Conservation (phyloP, 2,329 filamentous ascomycete genomes). For the Phaeosphaeriaceae sp. region DNA sequence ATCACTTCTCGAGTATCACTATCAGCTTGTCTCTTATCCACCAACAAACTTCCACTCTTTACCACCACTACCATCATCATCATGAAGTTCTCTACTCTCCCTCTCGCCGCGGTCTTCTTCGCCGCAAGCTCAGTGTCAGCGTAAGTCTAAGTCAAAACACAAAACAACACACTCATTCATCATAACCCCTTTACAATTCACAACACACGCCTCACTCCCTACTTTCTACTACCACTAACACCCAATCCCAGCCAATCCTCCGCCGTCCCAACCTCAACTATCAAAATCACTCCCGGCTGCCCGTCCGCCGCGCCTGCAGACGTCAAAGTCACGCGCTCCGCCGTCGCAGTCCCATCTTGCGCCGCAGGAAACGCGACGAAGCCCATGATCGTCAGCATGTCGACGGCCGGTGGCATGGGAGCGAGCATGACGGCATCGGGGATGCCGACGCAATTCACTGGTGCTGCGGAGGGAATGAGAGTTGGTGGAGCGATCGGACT, state of each 20-base stretch:
- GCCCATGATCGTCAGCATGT: constrained; percentile 21
- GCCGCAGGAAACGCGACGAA: constrained; percentile 26
- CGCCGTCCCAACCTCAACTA: constrained; percentile 13
- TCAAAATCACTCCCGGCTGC: constrained; percentile 23
- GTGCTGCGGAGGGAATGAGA: constrained; percentile 6
- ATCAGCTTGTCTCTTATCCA: no score
- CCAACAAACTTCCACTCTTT: neutral
- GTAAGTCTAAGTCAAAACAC: no score
- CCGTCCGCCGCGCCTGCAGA: constrained; percentile 21
- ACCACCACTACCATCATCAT: neutral
- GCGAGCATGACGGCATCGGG: neutral
- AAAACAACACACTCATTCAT: no score
- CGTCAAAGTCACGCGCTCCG: constrained; percentile 25
- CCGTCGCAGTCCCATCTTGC: constrained; percentile 19
- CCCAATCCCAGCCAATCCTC: neutral
- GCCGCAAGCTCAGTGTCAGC: neutral
- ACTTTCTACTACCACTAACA: neutral
- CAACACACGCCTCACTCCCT: neutral
- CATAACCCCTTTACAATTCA: no score
- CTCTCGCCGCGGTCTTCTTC: constrained; percentile 1
- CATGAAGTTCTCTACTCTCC: constrained; percentile 2
- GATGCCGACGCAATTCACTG: constrained; percentile 12
- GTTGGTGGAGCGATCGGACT: neutral
- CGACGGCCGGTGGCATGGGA: neutral
- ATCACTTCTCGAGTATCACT: no score